phyloP scores from a whole-genome alignment of 2,329 filamentous ascomycete species.

The Penicillium griseofulvum region DNA sequence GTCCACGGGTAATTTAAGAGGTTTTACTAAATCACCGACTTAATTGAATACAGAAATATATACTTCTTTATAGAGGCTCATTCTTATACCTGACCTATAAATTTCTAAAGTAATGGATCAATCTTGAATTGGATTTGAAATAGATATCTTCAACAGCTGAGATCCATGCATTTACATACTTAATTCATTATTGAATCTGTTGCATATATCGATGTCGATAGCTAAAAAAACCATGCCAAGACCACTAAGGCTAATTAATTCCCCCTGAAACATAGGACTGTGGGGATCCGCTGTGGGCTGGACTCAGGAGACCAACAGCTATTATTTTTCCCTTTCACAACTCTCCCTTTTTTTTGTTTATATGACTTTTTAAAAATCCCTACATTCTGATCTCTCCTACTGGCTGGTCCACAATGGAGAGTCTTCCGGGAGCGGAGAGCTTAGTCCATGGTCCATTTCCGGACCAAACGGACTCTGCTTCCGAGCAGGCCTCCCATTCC shows the following conservation, averaged over 20 bases:
- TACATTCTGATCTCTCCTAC: conserved; percentile 13
- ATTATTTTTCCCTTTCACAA: conserved; percentile 3
- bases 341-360: not conserved
- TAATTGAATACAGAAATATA: too few relatives aligned
- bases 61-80: too few relatives aligned
- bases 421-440: conserved; percentile 30
- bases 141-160: too few relatives aligned
- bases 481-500: conserved; percentile 8
- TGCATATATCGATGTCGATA: not conserved
- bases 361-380: not conserved
- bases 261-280: conserved; percentile 13
- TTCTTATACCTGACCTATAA: too few relatives aligned
- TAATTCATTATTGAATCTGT: too few relatives aligned
- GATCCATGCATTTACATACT: too few relatives aligned
- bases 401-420: conserved; percentile 36
- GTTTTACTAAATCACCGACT: too few relatives aligned
- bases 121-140: too few relatives aligned
- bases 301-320: conserved; percentile 11
- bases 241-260: conserved; percentile 4
- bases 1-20: too few relatives aligned
- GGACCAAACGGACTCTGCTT: conserved; percentile 25
- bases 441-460: conserved; percentile 26
- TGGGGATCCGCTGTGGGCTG: conserved; percentile 11
- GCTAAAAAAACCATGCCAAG: not conserved
- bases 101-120: too few relatives aligned